These are phyloP conservation scores for Backusella tarrabulga DNA, from an alignment of 192 early-diverging fungal genomes.

Conservation along the genomic window DNA sequence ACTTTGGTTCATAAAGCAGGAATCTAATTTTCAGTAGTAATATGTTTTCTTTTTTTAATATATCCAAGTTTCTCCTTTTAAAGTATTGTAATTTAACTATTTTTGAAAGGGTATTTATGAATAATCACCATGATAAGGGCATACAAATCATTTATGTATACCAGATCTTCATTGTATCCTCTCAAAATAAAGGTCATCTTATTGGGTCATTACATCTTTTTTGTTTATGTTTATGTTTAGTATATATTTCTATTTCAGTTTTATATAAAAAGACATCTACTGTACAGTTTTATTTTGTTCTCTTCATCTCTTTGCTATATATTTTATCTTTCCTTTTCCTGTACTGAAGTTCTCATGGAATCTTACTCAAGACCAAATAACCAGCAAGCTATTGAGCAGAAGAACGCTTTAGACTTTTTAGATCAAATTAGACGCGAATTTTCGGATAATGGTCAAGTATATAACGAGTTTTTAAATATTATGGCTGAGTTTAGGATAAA, in stretches of 20 bases:
- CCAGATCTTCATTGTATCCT: background rate
- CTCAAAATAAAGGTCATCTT: background rate
- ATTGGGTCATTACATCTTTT: background rate
- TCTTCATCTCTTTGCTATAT: background rate
- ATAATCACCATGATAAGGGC: background rate
- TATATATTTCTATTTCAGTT: background rate
- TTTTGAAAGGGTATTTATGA: background rate
- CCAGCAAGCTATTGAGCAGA: background rate
- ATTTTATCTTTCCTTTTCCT: background rate
- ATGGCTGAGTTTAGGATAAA: slow-evolving; percentile 1
- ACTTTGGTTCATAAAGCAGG: background rate
- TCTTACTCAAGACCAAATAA: background rate
- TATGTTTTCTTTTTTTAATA: background rate
- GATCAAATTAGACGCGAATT: background rate
- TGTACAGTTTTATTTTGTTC: background rate
- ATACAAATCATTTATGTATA: background rate
- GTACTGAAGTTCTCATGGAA: background rate
- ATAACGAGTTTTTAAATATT: background rate
- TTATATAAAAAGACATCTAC: background rate
- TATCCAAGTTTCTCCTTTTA: background rate
- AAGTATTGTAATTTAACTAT: background rate
- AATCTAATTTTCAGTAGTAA: background rate
- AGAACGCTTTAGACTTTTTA: background rate
- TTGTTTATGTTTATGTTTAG: background rate
- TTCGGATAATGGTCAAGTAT: background rate